Conservation (phyloP, 2,329 filamentous ascomycete genomes). For the Ophiocordyceps unilateralis region DNA sequence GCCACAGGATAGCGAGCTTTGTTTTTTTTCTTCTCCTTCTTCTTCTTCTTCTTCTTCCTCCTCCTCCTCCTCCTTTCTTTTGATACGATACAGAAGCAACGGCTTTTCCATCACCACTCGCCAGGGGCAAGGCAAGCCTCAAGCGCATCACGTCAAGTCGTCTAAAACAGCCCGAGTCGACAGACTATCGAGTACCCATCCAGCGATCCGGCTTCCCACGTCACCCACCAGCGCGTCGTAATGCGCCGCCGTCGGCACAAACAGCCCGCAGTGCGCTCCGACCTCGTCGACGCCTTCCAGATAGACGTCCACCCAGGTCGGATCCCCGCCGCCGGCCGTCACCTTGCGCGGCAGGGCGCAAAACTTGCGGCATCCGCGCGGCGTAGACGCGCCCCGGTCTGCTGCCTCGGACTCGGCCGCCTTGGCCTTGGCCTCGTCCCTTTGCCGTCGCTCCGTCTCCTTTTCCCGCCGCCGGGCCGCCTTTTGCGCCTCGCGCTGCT, state of each 20-base stretch:
- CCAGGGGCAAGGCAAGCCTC: too few relatives aligned
- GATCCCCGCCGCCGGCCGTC: constrained; percentile 37
- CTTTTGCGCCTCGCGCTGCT: constrained; percentile 22
- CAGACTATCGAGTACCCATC: constrained; percentile 51
- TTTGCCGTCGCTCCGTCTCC: constrained; percentile 10
- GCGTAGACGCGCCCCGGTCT: neutral
- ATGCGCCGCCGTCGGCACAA: constrained; percentile 49
- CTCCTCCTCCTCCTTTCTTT: neutral
- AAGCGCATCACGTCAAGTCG: neutral
- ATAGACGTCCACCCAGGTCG: constrained; percentile 59
- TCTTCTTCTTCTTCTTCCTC: neutral
- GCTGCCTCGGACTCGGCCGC: neutral
- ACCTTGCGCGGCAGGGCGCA: constrained; percentile 49
- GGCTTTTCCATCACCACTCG: neutral
- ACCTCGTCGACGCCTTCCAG: constrained; percentile 80
- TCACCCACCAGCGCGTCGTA: constrained; percentile 67
- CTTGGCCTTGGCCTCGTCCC: constrained; percentile 3
- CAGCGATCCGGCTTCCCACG: constrained; percentile 46
- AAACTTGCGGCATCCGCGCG: constrained; percentile 51
- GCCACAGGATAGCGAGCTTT: neutral
- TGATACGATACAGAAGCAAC: too few relatives aligned
- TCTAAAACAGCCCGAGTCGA: constrained; percentile 21
- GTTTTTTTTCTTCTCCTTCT: neutral
- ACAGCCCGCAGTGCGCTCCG: constrained; percentile 68
- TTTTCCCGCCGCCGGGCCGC: constrained; percentile 16